These are phyloP conservation scores for Hypoxylon sp. DNA, from an alignment of 2,329 filamentous ascomycete genomes.

Conservation along the genomic window DNA sequence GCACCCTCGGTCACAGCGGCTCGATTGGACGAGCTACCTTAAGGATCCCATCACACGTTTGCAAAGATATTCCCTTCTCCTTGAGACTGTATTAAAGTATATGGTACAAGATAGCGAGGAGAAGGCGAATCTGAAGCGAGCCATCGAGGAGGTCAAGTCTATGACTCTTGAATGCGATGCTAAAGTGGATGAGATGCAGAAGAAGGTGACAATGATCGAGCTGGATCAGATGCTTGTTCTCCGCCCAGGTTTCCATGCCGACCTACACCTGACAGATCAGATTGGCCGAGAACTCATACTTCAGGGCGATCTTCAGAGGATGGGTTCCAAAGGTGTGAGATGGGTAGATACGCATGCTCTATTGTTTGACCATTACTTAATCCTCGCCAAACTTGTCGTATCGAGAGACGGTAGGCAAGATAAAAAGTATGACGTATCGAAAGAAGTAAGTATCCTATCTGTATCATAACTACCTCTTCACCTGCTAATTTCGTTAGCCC, in stretches of 20 bases:
- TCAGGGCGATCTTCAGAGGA: conserved; percentile 89
- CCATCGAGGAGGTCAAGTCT: conserved; percentile 90
- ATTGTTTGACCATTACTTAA: conserved; percentile 96
- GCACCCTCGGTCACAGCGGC: conserved; percentile 83
- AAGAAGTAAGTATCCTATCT: conserved; percentile 72
- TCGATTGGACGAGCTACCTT: conserved; percentile 95
- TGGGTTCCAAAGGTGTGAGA: conserved; percentile 88
- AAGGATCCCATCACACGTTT: conserved; percentile 94
- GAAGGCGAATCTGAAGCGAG: conserved; percentile 84
- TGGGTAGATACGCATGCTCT: conserved; percentile 96
- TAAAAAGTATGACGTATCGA: conserved; percentile 94
- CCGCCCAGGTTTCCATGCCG: conserved; percentile 87
- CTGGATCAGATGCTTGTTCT: conserved; percentile 86
- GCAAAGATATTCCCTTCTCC: conserved; percentile 88
- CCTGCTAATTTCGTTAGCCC: conserved; percentile 65
- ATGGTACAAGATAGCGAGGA: conserved; percentile 89
- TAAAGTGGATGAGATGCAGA: conserved; percentile 91
- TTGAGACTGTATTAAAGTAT: conserved; percentile 86
- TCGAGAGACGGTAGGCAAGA: conserved; percentile 78
- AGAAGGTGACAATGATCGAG: conserved; percentile 90
- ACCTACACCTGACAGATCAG: conserved; percentile 88
- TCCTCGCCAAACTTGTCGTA: conserved; percentile 85
- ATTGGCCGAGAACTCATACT: conserved; percentile 92
- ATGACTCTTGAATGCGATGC: conserved; percentile 93
- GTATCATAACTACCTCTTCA: conserved; percentile 11